A percentile compares a stretch with the other conserved stretches of the same genome.
phyloP scores from a whole-genome alignment of 148 eudicot species.

The Silene conica region DNA sequence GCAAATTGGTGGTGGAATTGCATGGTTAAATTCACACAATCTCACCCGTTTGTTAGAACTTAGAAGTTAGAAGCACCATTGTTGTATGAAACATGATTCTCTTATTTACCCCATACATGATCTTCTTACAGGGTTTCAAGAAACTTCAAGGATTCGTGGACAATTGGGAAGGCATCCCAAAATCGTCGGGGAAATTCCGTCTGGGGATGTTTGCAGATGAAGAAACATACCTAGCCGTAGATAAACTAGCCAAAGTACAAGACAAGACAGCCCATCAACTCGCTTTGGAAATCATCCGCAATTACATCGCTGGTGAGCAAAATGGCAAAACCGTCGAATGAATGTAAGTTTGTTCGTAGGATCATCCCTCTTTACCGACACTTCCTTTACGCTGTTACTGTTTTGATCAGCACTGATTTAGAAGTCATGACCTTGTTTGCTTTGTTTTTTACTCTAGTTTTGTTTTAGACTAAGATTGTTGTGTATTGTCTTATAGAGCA shows the following conservation, averaged over 20 bases:
- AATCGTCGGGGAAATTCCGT: conserved; percentile 37
- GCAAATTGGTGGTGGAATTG: too few relatives aligned
- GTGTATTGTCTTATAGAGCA: neutral
- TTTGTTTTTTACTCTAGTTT: neutral
- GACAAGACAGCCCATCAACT: conserved; percentile 76
- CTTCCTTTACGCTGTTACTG: conserved; percentile 22
- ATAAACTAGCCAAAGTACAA: conserved; percentile 61
- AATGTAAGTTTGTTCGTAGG: neutral
- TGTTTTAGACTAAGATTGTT: neutral
- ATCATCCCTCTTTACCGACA: neutral
- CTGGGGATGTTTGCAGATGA: conserved; percentile 66
- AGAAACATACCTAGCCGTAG: conserved; percentile 64
- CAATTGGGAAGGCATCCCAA: conserved; percentile 66
- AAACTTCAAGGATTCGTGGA: conserved; percentile 75
- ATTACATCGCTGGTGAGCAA: conserved; percentile 57
- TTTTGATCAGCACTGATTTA: conserved; percentile 23
- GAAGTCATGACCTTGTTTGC: neutral
- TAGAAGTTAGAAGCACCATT: too few relatives aligned
- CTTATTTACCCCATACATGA: neutral
- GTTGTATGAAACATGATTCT: neutral
- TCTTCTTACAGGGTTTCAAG: conserved; percentile 59
- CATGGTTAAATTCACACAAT: too few relatives aligned
- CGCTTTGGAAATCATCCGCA: conserved; percentile 72
- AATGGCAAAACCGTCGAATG: conserved; percentile 49
- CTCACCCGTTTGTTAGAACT: too few relatives aligned